Evolutionary conservation across 371 early-diverging fungal species (phyloP).

Genomic region (Lichtheimia ornata): DNA sequence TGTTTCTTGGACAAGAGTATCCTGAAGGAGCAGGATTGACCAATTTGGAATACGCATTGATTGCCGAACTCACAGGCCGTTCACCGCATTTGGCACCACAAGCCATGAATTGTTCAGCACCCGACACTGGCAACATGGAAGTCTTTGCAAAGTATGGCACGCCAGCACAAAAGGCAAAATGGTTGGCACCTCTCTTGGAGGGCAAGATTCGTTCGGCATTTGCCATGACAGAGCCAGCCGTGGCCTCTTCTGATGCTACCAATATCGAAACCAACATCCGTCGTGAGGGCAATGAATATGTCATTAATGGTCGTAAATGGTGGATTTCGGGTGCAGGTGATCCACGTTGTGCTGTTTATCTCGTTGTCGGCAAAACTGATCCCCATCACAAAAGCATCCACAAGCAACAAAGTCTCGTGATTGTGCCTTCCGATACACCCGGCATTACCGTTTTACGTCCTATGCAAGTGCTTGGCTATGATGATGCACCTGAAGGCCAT

Average conservation of each 20-base stretch:
- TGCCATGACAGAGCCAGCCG: conserved; percentile 95
- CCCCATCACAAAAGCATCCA: conserved; percentile 70
- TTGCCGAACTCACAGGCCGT: conserved; percentile 90
- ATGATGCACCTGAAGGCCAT: conserved; percentile 96
- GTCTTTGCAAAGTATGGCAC: conserved; percentile 95
- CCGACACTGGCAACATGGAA: conserved; percentile 99
- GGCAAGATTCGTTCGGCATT: conserved; percentile 96
- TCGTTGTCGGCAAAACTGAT: conserved; percentile 89
- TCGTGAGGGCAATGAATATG: conserved; percentile 69
- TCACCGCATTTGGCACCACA: conserved; percentile 78
- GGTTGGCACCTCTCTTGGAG: conserved; percentile 84
- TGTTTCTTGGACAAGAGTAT: conserved; percentile 82
- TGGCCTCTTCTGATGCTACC: conserved; percentile 96
- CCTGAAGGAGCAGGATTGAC: conserved; percentile 85
- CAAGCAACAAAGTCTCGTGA: conserved; percentile 86
- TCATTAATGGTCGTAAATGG: conserved; percentile 95
- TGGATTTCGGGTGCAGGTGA: conserved; percentile 96
- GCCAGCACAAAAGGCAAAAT: conserved; percentile 79
- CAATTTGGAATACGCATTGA: conserved; percentile 91
- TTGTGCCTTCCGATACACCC: conserved; percentile 87
- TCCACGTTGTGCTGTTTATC: conserved; percentile 86
- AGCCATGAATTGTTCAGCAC: conserved; percentile 90
- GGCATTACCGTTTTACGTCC: conserved; percentile 88
- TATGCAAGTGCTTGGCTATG: conserved; percentile 90
- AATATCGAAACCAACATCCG: conserved; percentile 88